These are phyloP conservation scores for Sporisorium sorghi DNA, from an alignment of 1,284 basidiomycete genomes.

Conservation along the genomic window DNA sequence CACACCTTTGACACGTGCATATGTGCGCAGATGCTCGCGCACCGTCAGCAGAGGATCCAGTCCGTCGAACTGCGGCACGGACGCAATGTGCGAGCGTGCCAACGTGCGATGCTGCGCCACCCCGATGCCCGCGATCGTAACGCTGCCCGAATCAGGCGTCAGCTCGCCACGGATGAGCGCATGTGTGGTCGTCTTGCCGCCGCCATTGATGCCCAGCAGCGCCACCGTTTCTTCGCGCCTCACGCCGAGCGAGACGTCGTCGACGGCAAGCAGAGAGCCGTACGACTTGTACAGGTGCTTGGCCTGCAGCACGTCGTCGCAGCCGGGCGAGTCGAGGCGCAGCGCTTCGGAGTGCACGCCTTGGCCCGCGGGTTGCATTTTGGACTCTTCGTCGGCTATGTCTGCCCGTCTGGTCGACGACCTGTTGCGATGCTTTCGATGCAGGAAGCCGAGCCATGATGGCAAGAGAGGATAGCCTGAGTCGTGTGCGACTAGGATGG, in stretches of 20 bases:
- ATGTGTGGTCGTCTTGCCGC: conserved; percentile 76
- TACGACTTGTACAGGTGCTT: conserved; percentile 78
- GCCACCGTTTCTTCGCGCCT: conserved; percentile 77
- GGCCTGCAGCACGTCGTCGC: conserved; percentile 75
- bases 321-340: conserved; percentile 71
- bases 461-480: conserved; percentile 70
- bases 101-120: conserved; percentile 33
- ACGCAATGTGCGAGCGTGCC: conserved; percentile 40
- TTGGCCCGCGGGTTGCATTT: conserved; percentile 26
- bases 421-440: neutral
- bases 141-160: conserved; percentile 27
- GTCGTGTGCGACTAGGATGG: conserved; percentile 76
- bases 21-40: conserved; percentile 76
- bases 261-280: conserved; percentile 75
- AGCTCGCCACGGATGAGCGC: conserved; percentile 43
- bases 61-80: conserved; percentile 79
- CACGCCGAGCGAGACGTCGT: conserved; percentile 80
- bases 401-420: too few relatives aligned
- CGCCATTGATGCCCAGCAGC: conserved; percentile 82
- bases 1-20: conserved; percentile 74
- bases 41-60: conserved; percentile 82
- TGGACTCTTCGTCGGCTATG: conserved; percentile 19
- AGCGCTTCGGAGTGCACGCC: conserved; percentile 76
- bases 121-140: conserved; percentile 35
- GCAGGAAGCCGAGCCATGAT: conserved; percentile 17